A percentile compares a stretch with the other conserved stretches of the same genome.
Conservation (phyloP, 2,329 filamentous ascomycete species). For the Paracoccidioides lutzii region DNA sequence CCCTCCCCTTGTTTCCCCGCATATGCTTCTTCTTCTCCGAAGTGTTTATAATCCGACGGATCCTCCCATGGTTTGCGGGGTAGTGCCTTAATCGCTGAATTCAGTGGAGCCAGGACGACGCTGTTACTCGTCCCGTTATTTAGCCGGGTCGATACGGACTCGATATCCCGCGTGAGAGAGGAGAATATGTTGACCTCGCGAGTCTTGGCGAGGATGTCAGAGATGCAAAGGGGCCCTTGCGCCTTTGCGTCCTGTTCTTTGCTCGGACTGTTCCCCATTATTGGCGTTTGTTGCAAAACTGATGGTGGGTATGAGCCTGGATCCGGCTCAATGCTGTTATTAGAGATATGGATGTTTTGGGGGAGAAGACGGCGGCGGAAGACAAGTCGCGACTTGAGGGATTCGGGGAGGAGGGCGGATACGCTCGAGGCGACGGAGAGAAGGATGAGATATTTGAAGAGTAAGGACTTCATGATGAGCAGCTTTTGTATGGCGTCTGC, state of each 20-base stretch:
- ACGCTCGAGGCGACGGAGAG: not conserved
- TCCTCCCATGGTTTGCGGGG: slow-evolving; percentile 65
- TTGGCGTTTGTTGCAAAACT: not conserved
- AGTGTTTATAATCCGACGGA: slow-evolving; percentile 53
- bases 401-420: not conserved
- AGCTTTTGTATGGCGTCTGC: not conserved
- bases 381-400: not conserved
- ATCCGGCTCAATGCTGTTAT: not conserved
- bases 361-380: not conserved
- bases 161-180: slow-evolving; percentile 49
- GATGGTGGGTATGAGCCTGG: not conserved
- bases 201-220: slow-evolving; percentile 70
- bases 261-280: not conserved
- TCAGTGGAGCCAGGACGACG: slow-evolving; percentile 80
- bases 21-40: slow-evolving; percentile 57
- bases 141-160: slow-evolving; percentile 15
- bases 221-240: slow-evolving; percentile 32
- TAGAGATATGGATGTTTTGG: not conserved
- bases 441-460: not conserved
- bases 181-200: slow-evolving; percentile 74
- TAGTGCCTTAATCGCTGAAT: slow-evolving; percentile 62
- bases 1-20: slow-evolving; percentile 57
- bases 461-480: not conserved
- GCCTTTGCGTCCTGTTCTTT: not conserved
- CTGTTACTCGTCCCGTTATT: slow-evolving; percentile 49